A percentile compares a stretch with the other conserved stretches of the same genome.
phyloP scores from a whole-genome alignment of 169 alveolate genomes.

The Perkinsus marinus region DNA sequence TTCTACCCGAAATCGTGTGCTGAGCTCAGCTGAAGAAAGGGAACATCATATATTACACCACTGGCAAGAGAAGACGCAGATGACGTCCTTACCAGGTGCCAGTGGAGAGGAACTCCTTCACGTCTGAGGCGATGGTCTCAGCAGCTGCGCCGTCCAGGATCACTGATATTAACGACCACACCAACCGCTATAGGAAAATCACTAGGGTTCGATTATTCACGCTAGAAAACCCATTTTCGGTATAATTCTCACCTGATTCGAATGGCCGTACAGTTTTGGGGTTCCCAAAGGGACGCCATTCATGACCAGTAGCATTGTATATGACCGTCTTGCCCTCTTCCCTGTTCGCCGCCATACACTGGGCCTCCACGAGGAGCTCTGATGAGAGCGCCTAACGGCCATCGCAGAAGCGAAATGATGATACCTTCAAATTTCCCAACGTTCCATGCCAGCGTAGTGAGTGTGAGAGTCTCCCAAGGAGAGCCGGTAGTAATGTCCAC shows the following conservation, averaged over 20 bases:
- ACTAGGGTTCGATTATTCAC: no score
- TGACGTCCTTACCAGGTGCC: background rate
- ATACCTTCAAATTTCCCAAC: background rate
- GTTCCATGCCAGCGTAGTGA: conserved; percentile 12
- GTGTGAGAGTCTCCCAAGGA: conserved; percentile 35
- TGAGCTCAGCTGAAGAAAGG: no score
- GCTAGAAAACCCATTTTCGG: background rate
- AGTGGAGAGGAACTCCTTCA: background rate
- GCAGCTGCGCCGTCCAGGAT: conserved; percentile 24
- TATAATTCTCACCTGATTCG: background rate
- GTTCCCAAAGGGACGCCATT: conserved; percentile 50
- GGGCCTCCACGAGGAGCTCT: conserved; percentile 17
- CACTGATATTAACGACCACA: conserved; percentile 14
- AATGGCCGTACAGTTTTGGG: conserved; percentile 47
- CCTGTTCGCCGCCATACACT: conserved; percentile 14
- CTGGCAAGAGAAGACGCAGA: no score
- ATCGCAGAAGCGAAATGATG: background rate
- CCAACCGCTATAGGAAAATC: background rate
- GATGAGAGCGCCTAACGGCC: background rate
- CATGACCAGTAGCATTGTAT: conserved; percentile 40
- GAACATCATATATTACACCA: no score
- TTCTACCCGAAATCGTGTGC: no score
- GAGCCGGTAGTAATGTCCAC: conserved; percentile 28
- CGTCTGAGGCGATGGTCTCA: background rate
- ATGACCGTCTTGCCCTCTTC: conserved; percentile 47